Evolutionary conservation across 805 yeast genomes (phyloP).

Genomic region (Zygosaccharomyces bailii): DNA sequence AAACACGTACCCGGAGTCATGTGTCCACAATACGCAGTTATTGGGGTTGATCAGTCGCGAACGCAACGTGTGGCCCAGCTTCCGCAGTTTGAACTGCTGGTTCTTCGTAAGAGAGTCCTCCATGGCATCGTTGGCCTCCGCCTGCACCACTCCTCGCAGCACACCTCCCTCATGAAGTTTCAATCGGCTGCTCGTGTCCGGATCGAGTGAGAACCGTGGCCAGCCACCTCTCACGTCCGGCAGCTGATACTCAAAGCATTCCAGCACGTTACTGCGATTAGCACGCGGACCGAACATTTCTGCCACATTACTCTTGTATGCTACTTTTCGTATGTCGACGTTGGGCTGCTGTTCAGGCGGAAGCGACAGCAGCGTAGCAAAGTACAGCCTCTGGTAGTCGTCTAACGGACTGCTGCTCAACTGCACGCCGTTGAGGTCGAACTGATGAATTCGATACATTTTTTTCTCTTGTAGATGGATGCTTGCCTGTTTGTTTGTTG

Average conservation of each 20-base stretch:
- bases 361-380: slow-evolving; percentile 17
- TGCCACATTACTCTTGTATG: slow-evolving; percentile 28
- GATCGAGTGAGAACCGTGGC: neutral
- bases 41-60: slow-evolving; percentile 35
- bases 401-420: slow-evolving; percentile 29
- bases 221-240: slow-evolving; percentile 21
- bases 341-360: slow-evolving; percentile 10
- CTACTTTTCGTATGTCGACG: slow-evolving; percentile 14
- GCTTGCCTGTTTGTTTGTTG: neutral
- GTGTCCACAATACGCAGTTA: slow-evolving; percentile 84
- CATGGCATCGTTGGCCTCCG: slow-evolving; percentile 2
- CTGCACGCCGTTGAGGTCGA: slow-evolving; percentile 18
- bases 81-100: slow-evolving; percentile 33
- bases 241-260: slow-evolving; percentile 32
- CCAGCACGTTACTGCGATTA: slow-evolving; percentile 16
- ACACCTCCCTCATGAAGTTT: slow-evolving; percentile 1
- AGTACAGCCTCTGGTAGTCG: slow-evolving; percentile 34
- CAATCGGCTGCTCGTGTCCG: neutral
- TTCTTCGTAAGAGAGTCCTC: slow-evolving; percentile 27
- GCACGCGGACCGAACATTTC: slow-evolving; percentile 13
- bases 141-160: slow-evolving; percentile 4
- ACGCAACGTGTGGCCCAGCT: slow-evolving; percentile 22
- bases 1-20: slow-evolving; percentile 79
- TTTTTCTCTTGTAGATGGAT: neutral
- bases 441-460: slow-evolving; percentile 17